Evolutionary conservation across 2,329 filamentous ascomycete species (phyloP), one percentile per base, ranked within the genome.

Genomic region (Ascomycota sp.): DNA sequence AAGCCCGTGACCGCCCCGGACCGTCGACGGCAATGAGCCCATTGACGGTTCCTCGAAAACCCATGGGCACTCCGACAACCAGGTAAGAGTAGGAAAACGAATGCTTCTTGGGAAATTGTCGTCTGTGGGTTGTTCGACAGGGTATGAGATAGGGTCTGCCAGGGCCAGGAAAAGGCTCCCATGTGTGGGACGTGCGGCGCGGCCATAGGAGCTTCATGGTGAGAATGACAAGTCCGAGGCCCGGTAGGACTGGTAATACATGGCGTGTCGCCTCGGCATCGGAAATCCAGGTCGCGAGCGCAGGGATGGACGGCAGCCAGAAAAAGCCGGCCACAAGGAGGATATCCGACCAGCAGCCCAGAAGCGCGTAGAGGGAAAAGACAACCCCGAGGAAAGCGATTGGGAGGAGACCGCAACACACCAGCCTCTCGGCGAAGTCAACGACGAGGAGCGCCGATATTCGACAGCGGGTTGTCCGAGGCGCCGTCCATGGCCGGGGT

Each of bases 31-130:
- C 74, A 22, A 79, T 43, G 36, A 75, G 54, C 8, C 61, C 61
- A 27, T 61, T 63, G n/a, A 56, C 50, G 25, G 52, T 53, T 5
- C 70, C 73, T 30, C 54, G 52, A 47, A 65, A 71, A n/a, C 63
- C 63, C 17, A 82, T 59, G 0, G 75, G 76, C 25, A 78, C 57
- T 1, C 76, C 75, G 19, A 72, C 68, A 27, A 73, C 57, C 2
- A 83, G 61, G 45, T 82, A 81, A 0, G 73, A 71, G 43, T 81
- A 80, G 1, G 56, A 56, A 42, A 85, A 83, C 0, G 61, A 61
- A 43, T 82, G 72, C 34, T 63, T 67, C 42, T 69, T 61, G 0
- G 77, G 77, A 33, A 75, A 71, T n/a, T 75, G 45, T 12, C 76
- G 60, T 4, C 63, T 55, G 45, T 83, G 77, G 2, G 62, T 70